Conservation (phyloP, 352 stramenopile genomes). For the Pythium dissimile region DNA sequence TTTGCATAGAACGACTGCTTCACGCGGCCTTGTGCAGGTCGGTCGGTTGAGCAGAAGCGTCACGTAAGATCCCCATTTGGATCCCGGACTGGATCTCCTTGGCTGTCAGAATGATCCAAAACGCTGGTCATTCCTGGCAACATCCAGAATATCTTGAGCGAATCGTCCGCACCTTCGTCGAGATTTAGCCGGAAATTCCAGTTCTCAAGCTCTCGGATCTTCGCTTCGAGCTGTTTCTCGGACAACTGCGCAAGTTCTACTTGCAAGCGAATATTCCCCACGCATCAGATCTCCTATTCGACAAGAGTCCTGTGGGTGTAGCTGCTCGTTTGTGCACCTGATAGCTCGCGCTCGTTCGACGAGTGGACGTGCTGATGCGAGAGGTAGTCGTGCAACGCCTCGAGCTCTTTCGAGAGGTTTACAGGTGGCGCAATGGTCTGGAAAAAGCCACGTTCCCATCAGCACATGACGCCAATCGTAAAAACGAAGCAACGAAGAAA, state of each 20-base stretch:
- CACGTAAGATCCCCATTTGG: slow-evolving; percentile 34
- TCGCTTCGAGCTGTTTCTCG: slow-evolving; percentile 66
- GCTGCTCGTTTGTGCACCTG: slow-evolving; percentile 24
- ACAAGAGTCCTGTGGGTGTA: too few species aligned
- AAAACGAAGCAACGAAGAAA: neutral
- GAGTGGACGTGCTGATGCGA: slow-evolving; percentile 35
- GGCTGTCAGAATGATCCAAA: slow-evolving; percentile 14
- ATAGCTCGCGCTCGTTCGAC: slow-evolving; percentile 38
- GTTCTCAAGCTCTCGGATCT: slow-evolving; percentile 78
- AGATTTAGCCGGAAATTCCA: slow-evolving; percentile 81
- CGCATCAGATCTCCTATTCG: too few species aligned
- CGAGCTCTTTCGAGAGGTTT: slow-evolving; percentile 47
- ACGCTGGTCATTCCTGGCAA: neutral
- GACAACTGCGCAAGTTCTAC: slow-evolving; percentile 50
- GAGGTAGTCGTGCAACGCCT: slow-evolving; percentile 58
- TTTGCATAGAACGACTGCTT: neutral
- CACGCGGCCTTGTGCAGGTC: neutral
- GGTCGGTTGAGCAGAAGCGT: neutral
- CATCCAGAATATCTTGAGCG: neutral
- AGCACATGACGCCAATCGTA: neutral
- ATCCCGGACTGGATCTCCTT: slow-evolving; percentile 30
- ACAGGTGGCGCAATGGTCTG: slow-evolving; percentile 52
- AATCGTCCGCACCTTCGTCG: slow-evolving; percentile 50
- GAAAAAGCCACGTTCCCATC: too few species aligned
- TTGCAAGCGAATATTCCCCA: too few species aligned